phyloP scores from a whole-genome alignment of 1,284 basidiomycete species.

The Ustilago cynodontis region DNA sequence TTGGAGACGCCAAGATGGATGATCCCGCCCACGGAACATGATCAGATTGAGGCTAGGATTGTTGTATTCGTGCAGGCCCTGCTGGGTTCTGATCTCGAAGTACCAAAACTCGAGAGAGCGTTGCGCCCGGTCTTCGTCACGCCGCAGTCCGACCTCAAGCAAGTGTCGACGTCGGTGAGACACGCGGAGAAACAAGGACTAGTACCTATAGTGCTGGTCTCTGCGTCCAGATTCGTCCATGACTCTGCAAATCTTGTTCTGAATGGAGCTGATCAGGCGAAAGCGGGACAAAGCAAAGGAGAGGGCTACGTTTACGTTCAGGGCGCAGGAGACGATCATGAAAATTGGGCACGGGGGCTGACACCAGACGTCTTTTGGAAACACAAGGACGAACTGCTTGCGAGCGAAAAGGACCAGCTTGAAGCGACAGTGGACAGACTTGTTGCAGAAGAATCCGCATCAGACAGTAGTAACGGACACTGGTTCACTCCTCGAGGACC shows the following conservation, averaged over 20 bases:
- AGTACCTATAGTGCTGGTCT: constrained; percentile 80
- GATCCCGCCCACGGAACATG: constrained; percentile 56
- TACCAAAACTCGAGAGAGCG: constrained; percentile 72
- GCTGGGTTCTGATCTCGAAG: constrained; percentile 71
- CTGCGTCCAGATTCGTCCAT: constrained; percentile 78
- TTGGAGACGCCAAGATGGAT: constrained; percentile 62
- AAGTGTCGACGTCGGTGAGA: neutral
- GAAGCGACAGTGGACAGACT: constrained; percentile 68
- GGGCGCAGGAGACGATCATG: constrained; percentile 89
- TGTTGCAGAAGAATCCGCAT: constrained; percentile 6
- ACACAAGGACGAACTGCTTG: constrained; percentile 74
- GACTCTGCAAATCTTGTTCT: constrained; percentile 72
- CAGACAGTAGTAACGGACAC: constrained; percentile 1
- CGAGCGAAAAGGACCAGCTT: constrained; percentile 72
- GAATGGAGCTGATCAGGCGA: neutral
- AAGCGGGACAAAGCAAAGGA: neutral
- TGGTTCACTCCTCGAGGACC: constrained; percentile 37
- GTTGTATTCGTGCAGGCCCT: constrained; percentile 78
- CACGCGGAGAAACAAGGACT: constrained; percentile 68
- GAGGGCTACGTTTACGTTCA: constrained; percentile 80
- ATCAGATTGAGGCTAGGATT: constrained; percentile 78
- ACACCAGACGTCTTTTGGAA: constrained; percentile 81
- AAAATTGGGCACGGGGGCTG: constrained; percentile 84
- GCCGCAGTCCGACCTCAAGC: constrained; percentile 26
- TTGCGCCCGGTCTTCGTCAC: constrained; percentile 78